phyloP scores from a whole-genome alignment of 2,329 filamentous ascomycete species.

The Cordyceps cateniannulata region DNA sequence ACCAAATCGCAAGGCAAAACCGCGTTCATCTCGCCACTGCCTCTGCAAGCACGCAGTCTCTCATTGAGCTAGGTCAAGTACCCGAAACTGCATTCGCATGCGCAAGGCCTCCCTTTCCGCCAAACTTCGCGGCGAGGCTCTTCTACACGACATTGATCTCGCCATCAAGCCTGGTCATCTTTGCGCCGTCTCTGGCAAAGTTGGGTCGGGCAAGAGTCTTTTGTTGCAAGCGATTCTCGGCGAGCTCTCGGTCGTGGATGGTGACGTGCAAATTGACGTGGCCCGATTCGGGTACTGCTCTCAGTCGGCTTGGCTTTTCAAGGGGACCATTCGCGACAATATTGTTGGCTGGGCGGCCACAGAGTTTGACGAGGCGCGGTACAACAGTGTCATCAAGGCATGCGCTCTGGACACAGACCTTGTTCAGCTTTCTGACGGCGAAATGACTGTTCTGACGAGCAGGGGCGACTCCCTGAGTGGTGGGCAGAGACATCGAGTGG shows the following conservation, averaged over 20 bases:
- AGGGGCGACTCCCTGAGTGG: conserved; percentile 21
- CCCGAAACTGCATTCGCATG: too few relatives aligned
- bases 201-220: conserved; percentile 20
- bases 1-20: too few relatives aligned
- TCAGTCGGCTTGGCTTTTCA: conserved; percentile 20
- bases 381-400: conserved; percentile 16
- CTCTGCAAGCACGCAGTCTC: too few relatives aligned
- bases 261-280: conserved; percentile 11
- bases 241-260: conserved; percentile 15
- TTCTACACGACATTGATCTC: neutral
- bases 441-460: conserved; percentile 17
- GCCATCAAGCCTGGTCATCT: conserved; percentile 15
- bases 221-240: conserved; percentile 18
- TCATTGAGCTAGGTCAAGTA: too few relatives aligned
- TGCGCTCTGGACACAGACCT: conserved; percentile 19
- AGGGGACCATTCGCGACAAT: conserved; percentile 19
- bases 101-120: too few relatives aligned
- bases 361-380: conserved; percentile 17
- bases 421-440: conserved; percentile 18
- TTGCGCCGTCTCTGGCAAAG: conserved; percentile 18
- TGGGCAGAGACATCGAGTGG: conserved; percentile 19
- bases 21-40: too few relatives aligned
- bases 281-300: conserved; percentile 19
- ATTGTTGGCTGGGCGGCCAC: conserved; percentile 19
- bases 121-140: conserved; percentile 10